Base-by-base conservation (phyloP, 2,329 filamentous ascomycete genomes). In the Penicillium glabrum region DNA sequence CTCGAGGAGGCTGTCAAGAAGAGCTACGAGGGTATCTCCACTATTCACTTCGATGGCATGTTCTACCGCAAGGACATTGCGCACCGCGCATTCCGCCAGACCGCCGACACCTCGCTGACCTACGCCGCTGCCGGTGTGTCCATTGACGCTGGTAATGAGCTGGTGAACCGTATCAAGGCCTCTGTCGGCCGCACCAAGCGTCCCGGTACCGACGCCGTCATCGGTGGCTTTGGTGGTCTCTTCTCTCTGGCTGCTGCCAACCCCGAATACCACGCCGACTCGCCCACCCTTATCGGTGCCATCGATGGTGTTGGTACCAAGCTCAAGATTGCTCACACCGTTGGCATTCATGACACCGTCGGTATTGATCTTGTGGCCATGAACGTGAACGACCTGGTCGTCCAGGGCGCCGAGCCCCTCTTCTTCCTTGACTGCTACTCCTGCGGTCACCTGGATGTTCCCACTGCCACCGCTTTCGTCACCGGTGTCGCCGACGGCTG, bases 401-500 rank as follows among this genome's bases (percentile, higher is more conserved):
- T 98, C 9, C 93, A 98, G 79, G 95, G 95, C 53, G 95, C 95
- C 13, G 91, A 95, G 66, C 93, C 95, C 2, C 83, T 98, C 62
- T 95, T 95, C 82, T 98, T 99, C 83, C 87, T 98, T 61, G 95
- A 99, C 80, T 98, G 96, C 83, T 97, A 96, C 77, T 93, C 92
- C 59, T 97, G 93, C 82, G 92, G 90, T 75, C 89, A 89, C 73
- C 85, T 99, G 23, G 86, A 96, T 64, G 85, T 93, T 9, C 81
- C 86, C 37, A 86, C 86, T 5, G 91, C 92, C 0, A 87, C 89
- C 11, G 83, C 86, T n/a, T 98, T 99, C 70, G 90, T 99, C 41
- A 86, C 91, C 69, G 93, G 95, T 61, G 92, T 99, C 3, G 92
- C 93, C 2, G 83, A 88, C 29, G 95, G 95, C 47, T 99, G 95